Percentiles rank a stretch among this genome's conserved stretches.
phyloP scores from a whole-genome alignment of 768 basidiomycete species.

The Trametes elegans region DNA sequence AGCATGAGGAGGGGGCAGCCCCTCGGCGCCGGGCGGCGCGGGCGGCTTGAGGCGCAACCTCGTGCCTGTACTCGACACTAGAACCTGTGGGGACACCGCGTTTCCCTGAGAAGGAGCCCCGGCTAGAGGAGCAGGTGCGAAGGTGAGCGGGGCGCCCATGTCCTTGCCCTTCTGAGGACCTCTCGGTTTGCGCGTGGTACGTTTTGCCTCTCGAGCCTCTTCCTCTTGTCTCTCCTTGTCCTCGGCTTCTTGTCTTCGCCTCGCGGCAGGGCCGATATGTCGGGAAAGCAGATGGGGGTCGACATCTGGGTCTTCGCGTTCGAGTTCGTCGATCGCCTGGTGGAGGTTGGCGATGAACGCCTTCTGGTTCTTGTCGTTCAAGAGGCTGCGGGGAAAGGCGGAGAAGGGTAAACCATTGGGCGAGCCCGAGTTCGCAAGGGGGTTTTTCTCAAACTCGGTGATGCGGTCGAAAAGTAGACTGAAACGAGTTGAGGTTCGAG shows the following conservation, averaged over 20 bases:
- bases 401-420: conserved; percentile 37
- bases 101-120: conserved; percentile 9
- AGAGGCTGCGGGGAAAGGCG: conserved; percentile 49
- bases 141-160: conserved; percentile 28
- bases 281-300: conserved; percentile 48
- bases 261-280: conserved; percentile 43
- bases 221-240: conserved; percentile 40
- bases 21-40: conserved; percentile 27
- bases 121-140: conserved; percentile 18
- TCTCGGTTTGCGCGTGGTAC: conserved; percentile 34
- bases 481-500: conserved; percentile 5
- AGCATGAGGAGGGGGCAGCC: conserved; percentile 16
- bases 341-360: conserved; percentile 48
- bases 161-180: conserved; percentile 41
- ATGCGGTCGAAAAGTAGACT: conserved; percentile 61
- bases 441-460: conserved; percentile 49
- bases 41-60: conserved; percentile 50
- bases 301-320: conserved; percentile 41
- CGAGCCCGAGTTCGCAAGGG: conserved; percentile 33
- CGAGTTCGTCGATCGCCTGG: conserved; percentile 45
- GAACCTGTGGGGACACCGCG: conserved; percentile 22
- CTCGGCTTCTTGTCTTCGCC: conserved; percentile 45
- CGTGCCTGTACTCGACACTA: conserved; percentile 48
- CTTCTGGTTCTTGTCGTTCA: conserved; percentile 41
- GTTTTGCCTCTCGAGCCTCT: conserved; percentile 40